phyloP scores from a whole-genome alignment of 140 eudicot species.

The Ambrosia hybrid region DNA sequence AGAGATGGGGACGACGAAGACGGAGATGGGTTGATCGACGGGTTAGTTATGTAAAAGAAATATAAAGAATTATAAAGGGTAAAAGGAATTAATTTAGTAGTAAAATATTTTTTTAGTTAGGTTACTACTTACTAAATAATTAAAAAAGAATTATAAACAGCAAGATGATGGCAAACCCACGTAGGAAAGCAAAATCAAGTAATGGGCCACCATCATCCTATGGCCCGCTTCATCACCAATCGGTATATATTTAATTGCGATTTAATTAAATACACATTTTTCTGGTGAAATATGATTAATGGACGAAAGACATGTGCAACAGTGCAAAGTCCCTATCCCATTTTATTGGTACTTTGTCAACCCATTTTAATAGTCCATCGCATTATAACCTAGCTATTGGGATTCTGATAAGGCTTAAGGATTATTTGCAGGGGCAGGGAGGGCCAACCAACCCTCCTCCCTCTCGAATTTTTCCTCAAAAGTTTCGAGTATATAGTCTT shows the following conservation, averaged over 20 bases:
- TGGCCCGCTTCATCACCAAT: slow-evolving; percentile 20
- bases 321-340: background rate
- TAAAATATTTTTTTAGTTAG: too few relatives aligned
- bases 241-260: background rate
- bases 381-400: too few relatives aligned
- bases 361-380: background rate
- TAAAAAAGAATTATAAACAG: background rate
- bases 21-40: too few relatives aligned
- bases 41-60: too few relatives aligned
- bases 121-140: background rate
- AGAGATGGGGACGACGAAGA: too few relatives aligned
- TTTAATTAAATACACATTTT: background rate
- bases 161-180: slow-evolving; percentile 34
- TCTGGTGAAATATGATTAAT: background rate
- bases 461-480: too few relatives aligned
- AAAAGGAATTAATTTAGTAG: too few relatives aligned
- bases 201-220: slow-evolving; percentile 15
- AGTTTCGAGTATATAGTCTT: too few relatives aligned
- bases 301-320: background rate
- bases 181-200: slow-evolving; percentile 30
- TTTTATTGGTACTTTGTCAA: background rate
- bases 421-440: too few relatives aligned
- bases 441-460: too few relatives aligned
- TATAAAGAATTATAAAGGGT: too few relatives aligned
- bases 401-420: too few relatives aligned